Percentiles rank a stretch among this genome's conserved stretches.
phyloP scores from a whole-genome alignment of 2,329 filamentous ascomycete genomes.

The Dryadomyces sulphureus region DNA sequence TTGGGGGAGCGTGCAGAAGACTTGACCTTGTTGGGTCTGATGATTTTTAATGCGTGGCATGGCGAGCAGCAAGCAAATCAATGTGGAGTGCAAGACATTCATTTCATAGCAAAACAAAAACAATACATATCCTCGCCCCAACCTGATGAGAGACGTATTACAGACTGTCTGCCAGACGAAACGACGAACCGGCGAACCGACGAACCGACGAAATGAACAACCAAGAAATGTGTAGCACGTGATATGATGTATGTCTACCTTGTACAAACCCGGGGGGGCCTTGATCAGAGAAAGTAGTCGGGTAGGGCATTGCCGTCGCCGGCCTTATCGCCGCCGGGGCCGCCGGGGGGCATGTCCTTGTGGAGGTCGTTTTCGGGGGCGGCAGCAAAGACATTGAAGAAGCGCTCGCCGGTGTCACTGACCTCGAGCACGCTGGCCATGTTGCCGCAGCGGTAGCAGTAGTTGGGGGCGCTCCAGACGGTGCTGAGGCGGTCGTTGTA shows the following conservation, averaged over 20 bases:
- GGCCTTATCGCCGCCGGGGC: constrained; percentile 52
- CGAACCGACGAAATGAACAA: neutral
- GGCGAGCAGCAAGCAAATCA: neutral
- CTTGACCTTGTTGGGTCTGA: neutral
- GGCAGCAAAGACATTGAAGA: constrained; percentile 96
- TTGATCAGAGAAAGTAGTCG: constrained; percentile 50
- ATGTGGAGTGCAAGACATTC: neutral
- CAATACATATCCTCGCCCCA: neutral
- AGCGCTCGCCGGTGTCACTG: constrained; percentile 79
- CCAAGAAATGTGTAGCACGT: neutral
- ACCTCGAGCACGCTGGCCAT: constrained; percentile 96
- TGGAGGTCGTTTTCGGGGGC: constrained; percentile 90
- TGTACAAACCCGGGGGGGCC: no score
- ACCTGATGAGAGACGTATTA: no score
- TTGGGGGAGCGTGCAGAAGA: neutral
- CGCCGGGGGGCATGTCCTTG: constrained; percentile 54
- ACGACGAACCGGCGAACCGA: neutral
- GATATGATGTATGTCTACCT: neutral
- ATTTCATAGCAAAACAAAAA: neutral
- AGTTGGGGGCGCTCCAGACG: constrained; percentile 96
- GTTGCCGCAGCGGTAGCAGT: constrained; percentile 91
- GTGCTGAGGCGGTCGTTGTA: constrained; percentile 92
- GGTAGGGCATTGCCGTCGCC: constrained; percentile 48
- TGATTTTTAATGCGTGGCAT: neutral
- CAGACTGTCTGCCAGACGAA: neutral